These are phyloP conservation scores for Lachancea sp. DNA, from an alignment of 805 yeast genomes.

Conservation along the genomic window DNA sequence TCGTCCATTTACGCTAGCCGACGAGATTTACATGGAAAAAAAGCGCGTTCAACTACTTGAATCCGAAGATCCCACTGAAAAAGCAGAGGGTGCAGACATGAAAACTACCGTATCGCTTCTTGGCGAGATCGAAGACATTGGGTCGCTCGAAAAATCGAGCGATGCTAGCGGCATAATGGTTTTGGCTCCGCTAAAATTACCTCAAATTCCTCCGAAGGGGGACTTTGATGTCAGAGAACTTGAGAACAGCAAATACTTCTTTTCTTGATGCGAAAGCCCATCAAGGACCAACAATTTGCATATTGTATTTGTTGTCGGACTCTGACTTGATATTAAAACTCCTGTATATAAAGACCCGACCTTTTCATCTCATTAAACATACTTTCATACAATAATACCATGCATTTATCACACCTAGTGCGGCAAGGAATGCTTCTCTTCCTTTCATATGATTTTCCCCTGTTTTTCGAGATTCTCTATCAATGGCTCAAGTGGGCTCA, in stretches of 20 bases:
- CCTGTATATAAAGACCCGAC: neutral
- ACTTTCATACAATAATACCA: neutral
- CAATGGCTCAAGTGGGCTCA: slow-evolving; percentile 70
- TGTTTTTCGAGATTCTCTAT: slow-evolving; percentile 77
- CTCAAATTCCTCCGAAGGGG: slow-evolving; percentile 73
- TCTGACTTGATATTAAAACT: slow-evolving; percentile 1
- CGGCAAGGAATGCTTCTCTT: neutral
- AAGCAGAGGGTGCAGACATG: slow-evolving; percentile 46
- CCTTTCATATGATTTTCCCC: slow-evolving; percentile 57
- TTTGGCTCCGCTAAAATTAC: slow-evolving; percentile 63
- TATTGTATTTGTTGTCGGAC: neutral
- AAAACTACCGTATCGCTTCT: slow-evolving; percentile 65
- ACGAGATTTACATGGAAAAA: slow-evolving; percentile 68
- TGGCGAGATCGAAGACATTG: slow-evolving; percentile 26
- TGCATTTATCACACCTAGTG: neutral
- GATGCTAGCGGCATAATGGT: slow-evolving; percentile 35
- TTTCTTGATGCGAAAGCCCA: slow-evolving; percentile 30
- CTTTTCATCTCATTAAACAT: slow-evolving; percentile 2
- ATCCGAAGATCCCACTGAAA: slow-evolving; percentile 46
- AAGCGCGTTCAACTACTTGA: slow-evolving; percentile 49
- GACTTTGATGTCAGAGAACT: slow-evolving; percentile 73
- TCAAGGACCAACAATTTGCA: slow-evolving; percentile 1
- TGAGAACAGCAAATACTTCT: slow-evolving; percentile 73
- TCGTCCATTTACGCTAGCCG: slow-evolving; percentile 54
- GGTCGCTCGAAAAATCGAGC: slow-evolving; percentile 24